phyloP scores from a whole-genome alignment of 2,329 filamentous ascomycete species.

The Botrytis porri region DNA sequence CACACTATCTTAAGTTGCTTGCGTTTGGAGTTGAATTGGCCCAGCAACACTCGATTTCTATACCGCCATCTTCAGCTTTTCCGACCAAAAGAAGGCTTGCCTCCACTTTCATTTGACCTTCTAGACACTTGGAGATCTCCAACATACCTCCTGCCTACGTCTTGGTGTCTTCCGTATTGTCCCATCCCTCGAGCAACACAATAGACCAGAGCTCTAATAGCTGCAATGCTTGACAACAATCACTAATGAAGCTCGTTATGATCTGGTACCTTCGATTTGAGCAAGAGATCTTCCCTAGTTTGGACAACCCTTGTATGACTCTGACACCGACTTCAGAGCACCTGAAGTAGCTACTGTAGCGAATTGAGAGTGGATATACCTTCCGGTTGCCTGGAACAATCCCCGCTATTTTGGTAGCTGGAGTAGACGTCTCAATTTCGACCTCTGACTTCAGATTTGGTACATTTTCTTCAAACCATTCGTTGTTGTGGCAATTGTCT shows the following conservation, averaged over 20 bases:
- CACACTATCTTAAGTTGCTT: not conserved
- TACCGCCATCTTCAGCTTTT: slow-evolving; percentile 9
- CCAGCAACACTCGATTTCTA: slow-evolving; percentile 8
- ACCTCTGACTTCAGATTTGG: not conserved
- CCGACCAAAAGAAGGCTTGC: not conserved
- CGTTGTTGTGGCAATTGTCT: not conserved
- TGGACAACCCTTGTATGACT: not conserved
- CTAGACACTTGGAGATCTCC: not conserved
- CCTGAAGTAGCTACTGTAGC: slow-evolving; percentile 16
- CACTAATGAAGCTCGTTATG: slow-evolving; percentile 8
- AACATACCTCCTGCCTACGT: not conserved
- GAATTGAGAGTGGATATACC: slow-evolving; percentile 15
- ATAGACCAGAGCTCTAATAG: not conserved
- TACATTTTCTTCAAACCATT: not conserved
- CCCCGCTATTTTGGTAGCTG: slow-evolving; percentile 17
- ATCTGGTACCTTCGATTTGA: not conserved
- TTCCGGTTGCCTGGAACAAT: slow-evolving; percentile 17
- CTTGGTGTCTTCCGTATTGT: not conserved
- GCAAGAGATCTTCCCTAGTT: not conserved
- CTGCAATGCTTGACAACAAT: slow-evolving; percentile 11
- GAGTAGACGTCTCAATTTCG: slow-evolving; percentile 9
- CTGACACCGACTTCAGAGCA: slow-evolving; percentile 11
- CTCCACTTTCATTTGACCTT: slow-evolving; percentile 4
- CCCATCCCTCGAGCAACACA: not conserved
- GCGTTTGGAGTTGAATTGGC: not conserved